Evolutionary conservation across 73 alveolate genomes (phyloP), one percentile per base, ranked within the genome.

Genomic region (Paramecium octaurelia): DNA sequence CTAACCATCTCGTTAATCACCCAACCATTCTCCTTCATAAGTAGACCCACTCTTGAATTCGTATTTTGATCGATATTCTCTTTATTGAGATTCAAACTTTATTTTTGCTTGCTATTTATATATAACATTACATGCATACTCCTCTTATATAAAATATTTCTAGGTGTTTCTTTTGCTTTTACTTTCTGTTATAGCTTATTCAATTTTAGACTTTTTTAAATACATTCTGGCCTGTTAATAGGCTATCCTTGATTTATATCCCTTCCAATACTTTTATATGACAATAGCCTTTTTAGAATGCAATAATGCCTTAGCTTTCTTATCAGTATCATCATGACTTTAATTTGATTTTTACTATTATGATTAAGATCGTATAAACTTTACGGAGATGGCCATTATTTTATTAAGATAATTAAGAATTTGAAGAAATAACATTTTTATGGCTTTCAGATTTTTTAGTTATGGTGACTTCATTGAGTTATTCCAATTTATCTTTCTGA

Each of bases 1-100:
- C 40, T 92, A 92, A 43, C 99, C 99, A 50, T 97, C 99, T 71
- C 98, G 95, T 87, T 92, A 80, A 29, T 92, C 85, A 6, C 96
- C 97, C 43, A 68, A 59, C 98, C 97, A 94, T 38, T 95, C 97
- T 18, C 97, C 98, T 14, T 48, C 92, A 86, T 94, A 95, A 20
- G 93, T 95, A 0, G 98, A 96, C 3, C 98, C 98, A 40, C 95
- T 59, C 35, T 92, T 91, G 86, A 73, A 95, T 20, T 76, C 83
- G 59, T 70, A 93, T 36, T 36, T 21, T 31, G 44, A 64, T 75
- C 95, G 89, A 54, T 24, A 69, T 71, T 87, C 92, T 86, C 94
- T 64, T 35, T 48, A 12, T 16, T 4, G n/a, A 20, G 9, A 14
- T 2, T 48, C 60, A 48, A 23, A 59, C 5, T 59, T 59, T 4